phyloP scores from a whole-genome alignment of 176 grass and related monocot genomes.

The Carex parvula region DNA sequence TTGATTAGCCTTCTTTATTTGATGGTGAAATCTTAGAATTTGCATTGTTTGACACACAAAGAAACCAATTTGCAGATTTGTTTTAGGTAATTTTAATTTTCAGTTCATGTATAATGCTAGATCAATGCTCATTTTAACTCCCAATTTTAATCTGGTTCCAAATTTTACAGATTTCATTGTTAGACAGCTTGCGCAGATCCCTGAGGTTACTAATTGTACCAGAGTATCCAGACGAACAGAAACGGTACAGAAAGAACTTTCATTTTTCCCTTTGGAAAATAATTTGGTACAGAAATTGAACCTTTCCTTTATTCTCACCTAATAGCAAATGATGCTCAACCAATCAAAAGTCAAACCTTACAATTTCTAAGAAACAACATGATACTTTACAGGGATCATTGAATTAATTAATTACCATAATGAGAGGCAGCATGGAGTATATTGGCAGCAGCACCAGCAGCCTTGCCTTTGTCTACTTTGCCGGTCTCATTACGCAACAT shows the following conservation, averaged over 20 bases:
- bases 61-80: not conserved
- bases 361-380: conserved; percentile 12
- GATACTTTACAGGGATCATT: not conserved
- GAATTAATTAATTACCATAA: conserved; percentile 34
- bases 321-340: not conserved
- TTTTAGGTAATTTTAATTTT: not conserved
- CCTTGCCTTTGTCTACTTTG: conserved; percentile 74
- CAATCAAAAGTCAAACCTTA: conserved; percentile 9
- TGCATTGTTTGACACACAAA: not conserved
- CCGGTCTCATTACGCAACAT: conserved; percentile 48
- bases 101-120: not conserved
- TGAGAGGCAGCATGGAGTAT: conserved; percentile 69
- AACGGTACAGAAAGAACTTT: not conserved
- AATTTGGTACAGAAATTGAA: not conserved
- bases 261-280: not conserved
- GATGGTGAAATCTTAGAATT: not conserved
- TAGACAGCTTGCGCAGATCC: not conserved
- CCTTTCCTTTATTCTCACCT: not conserved
- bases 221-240: not conserved
- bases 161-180: not conserved
- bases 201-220: not conserved
- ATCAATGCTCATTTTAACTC: not conserved
- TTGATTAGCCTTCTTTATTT: not conserved
- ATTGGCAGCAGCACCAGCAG: conserved; percentile 56
- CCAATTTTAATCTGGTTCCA: not conserved